phyloP scores from a whole-genome alignment of 768 basidiomycete species.

The Hypholoma fasciculare region DNA sequence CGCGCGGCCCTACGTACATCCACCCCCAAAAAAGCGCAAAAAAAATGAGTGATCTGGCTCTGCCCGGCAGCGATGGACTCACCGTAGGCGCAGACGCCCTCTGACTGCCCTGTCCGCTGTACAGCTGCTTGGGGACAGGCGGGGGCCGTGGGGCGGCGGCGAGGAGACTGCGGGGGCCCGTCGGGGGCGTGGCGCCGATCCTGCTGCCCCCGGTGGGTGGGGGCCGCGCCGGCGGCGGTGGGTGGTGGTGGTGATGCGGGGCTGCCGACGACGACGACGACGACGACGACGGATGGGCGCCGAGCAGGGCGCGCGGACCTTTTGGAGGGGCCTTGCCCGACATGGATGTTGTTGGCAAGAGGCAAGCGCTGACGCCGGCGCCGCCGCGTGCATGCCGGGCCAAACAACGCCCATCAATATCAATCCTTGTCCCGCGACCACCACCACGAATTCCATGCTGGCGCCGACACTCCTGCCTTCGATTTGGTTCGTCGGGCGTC shows the following conservation, averaged over 20 bases:
- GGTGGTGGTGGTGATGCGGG: slow-evolving; percentile 29
- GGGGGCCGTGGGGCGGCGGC: slow-evolving; percentile 34
- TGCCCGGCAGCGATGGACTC: too few relatives aligned
- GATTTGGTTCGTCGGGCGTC: too few relatives aligned
- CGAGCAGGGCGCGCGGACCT: slow-evolving; percentile 69
- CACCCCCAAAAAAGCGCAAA: slow-evolving; percentile 12
- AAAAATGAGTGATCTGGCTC: slow-evolving; percentile 16
- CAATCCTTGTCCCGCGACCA: too few relatives aligned
- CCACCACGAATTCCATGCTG: too few relatives aligned
- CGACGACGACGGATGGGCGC: slow-evolving; percentile 28
- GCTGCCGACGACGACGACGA: slow-evolving; percentile 35
- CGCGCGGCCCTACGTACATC: slow-evolving; percentile 15
- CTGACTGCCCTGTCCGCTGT: slow-evolving; percentile 35
- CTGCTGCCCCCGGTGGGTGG: slow-evolving; percentile 28
- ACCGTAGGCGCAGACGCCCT: too few relatives aligned
- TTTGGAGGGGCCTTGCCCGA: slow-evolving; percentile 78
- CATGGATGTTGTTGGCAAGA: slow-evolving; percentile 39
- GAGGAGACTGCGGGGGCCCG: slow-evolving; percentile 60
- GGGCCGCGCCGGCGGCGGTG: slow-evolving; percentile 25
- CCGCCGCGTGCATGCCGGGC: neutral
- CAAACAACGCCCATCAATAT: neutral
- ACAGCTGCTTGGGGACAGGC: slow-evolving; percentile 39
- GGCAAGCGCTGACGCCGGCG: neutral
- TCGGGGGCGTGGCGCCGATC: slow-evolving; percentile 59
- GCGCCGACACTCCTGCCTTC: too few relatives aligned